Evolutionary conservation across 371 early-diverging fungal species (phyloP), one percentile per base, ranked within the genome.

Genomic region (Circinella umbellata): DNA sequence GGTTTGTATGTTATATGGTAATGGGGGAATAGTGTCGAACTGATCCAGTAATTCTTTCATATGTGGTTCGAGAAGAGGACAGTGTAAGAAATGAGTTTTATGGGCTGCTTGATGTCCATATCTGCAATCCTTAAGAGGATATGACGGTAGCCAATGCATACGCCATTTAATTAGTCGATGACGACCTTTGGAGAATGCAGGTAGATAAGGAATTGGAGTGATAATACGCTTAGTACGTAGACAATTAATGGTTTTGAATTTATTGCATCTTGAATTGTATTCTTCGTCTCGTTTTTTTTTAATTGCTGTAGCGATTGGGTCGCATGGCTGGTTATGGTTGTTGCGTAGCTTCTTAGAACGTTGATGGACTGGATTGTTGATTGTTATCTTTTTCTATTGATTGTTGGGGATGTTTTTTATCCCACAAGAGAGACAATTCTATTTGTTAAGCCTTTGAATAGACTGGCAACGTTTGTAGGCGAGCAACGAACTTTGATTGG

Each of bases 111-210:
- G 54, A 20, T 8, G 8, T 10, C 54, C 54, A 53, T n/a, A 53
- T 11, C n/a, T 6, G n/a, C 54, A 53, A n/a, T 53, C 8, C 54
- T 53, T 53, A 8, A 53, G n/a, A 5, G 54, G 11, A n/a, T 53
- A 53, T 18, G 18, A 53, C 11, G 54, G 54, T 53, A 53, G 54
- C n/a, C 54, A 53, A n/a, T 53, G 54, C 18, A 53, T 53, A 53
- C n/a, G 54, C 54, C 54, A 53, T 53, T 53, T 53, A n/a, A 5
- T 18, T n/a, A 53, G n/a, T n/a, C 54, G 8, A n/a, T 53, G 54
- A 5, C 54, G 54, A n/a, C n/a, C 54, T n/a, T 53, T 53, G 8
- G 13, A 53, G 54, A n/a, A 53, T 5, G 54, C 54, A 8, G 54
- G 13, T 11, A 53, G 54, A 18, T 53, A 53, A 6, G n/a, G 54